These are phyloP conservation scores for Debaryomycetaceae sp. DNA, from an alignment of 1,139 yeast species.

Conservation along the genomic window DNA sequence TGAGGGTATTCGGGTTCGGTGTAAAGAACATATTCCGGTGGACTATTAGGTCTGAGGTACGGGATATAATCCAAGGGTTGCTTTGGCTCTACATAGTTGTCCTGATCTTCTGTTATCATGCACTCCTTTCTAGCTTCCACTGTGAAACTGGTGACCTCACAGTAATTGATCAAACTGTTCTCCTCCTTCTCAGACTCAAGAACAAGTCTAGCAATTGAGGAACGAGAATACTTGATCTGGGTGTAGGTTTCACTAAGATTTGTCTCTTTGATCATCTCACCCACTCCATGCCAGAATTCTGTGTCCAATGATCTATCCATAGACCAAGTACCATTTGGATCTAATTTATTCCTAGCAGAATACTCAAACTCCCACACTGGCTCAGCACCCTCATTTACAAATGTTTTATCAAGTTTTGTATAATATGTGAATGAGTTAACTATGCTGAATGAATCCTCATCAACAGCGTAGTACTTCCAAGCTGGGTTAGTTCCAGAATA, in stretches of 20 bases:
- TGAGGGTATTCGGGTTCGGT: background rate
- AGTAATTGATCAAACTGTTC: constrained; percentile 12
- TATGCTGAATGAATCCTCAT: constrained; percentile 57
- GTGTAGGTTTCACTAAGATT: background rate
- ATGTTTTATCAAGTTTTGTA: constrained; percentile 51
- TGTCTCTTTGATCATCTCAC: background rate
- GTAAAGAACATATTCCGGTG: constrained; percentile 13
- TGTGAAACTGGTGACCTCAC: constrained; percentile 23
- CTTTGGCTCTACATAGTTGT: constrained; percentile 17
- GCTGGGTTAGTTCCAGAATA: constrained; percentile 57
- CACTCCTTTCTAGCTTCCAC: constrained; percentile 19
- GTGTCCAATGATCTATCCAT: constrained; percentile 50
- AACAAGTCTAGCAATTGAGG: background rate
- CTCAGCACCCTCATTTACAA: constrained; percentile 43
- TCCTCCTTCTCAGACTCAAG: constrained; percentile 19
- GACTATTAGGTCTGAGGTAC: constrained; percentile 12
- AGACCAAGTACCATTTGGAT: constrained; percentile 48
- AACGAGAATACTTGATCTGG: background rate
- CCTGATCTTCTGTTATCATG: constrained; percentile 24
- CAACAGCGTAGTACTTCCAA: constrained; percentile 72
- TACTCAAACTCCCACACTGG: constrained; percentile 56
- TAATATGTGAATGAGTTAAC: constrained; percentile 59
- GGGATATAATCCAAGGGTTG: constrained; percentile 14
- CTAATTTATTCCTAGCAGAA: constrained; percentile 50
- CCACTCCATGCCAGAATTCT: constrained; percentile 21